phyloP scores from a whole-genome alignment of 116 monocot genomes.

The Thalassia testudinum region DNA sequence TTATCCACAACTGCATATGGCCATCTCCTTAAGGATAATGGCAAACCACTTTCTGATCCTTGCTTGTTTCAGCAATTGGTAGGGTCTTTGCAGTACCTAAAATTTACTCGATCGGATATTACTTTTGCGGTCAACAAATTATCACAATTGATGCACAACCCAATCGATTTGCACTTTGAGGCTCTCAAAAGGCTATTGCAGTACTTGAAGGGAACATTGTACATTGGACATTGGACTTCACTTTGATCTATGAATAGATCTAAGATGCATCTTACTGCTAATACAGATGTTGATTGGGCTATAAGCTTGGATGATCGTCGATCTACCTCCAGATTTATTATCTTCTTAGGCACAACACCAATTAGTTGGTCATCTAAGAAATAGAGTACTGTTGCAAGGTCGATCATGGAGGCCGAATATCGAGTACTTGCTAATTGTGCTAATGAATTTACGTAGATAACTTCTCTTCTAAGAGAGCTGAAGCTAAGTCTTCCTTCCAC shows the following conservation, averaged over 20 bases:
- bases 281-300: neutral
- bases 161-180: neutral
- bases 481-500: neutral
- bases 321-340: neutral
- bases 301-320: neutral
- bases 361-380: neutral
- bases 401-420: neutral
- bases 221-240: no score
- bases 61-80: neutral
- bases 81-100: neutral
- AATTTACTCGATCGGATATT: neutral
- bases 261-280: neutral
- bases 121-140: neutral
- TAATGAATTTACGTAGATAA: neutral
- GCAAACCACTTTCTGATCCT: neutral
- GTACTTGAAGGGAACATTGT: neutral
- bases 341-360: neutral
- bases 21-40: neutral
- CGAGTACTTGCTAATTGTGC: neutral
- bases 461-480: neutral
- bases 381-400: neutral
- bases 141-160: neutral
- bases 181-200: neutral
- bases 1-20: neutral
- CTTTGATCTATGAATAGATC: neutral